Evolutionary conservation across 2,329 filamentous ascomycete species (phyloP).

Genomic region (Xylariales sp.): DNA sequence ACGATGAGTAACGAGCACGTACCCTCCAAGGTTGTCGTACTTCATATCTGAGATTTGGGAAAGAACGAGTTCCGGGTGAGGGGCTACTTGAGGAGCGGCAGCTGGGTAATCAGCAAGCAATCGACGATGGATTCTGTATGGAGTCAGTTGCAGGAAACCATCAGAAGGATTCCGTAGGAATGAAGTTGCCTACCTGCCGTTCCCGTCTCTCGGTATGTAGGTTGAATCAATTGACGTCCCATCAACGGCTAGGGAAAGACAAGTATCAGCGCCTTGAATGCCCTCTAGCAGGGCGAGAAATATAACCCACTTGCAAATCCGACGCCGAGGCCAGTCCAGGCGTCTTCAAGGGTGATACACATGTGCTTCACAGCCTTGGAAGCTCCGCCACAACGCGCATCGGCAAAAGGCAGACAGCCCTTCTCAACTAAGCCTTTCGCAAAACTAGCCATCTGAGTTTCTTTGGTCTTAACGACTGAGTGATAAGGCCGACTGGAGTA

Average conservation of each 20-base stretch:
- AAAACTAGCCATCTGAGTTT: slow-evolving; percentile 32
- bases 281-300: background rate
- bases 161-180: too few species aligned
- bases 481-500: too few species aligned
- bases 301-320: slow-evolving; percentile 40
- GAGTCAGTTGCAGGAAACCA: too few species aligned
- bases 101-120: slow-evolving; percentile 16
- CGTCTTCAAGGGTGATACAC: slow-evolving; percentile 34
- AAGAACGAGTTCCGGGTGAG: slow-evolving; percentile 30
- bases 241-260: slow-evolving; percentile 28
- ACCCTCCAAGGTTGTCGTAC: slow-evolving; percentile 38
- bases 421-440: slow-evolving; percentile 33
- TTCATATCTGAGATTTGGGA: slow-evolving; percentile 42
- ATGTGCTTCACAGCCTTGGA: slow-evolving; percentile 34
- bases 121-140: slow-evolving; percentile 17
- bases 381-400: slow-evolving; percentile 16
- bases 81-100: slow-evolving; percentile 7
- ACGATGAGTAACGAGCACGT: slow-evolving; percentile 38
- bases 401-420: slow-evolving; percentile 33
- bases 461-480: too few species aligned
- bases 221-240: slow-evolving; percentile 31
- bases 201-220: slow-evolving; percentile 38
- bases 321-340: slow-evolving; percentile 34
- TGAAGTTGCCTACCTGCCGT: slow-evolving; percentile 37
- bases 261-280: slow-evolving; percentile 10